These are phyloP conservation scores for Dalbergia cochinchinensis DNA, from an alignment of 306 rosid species.

Conservation along the genomic window DNA sequence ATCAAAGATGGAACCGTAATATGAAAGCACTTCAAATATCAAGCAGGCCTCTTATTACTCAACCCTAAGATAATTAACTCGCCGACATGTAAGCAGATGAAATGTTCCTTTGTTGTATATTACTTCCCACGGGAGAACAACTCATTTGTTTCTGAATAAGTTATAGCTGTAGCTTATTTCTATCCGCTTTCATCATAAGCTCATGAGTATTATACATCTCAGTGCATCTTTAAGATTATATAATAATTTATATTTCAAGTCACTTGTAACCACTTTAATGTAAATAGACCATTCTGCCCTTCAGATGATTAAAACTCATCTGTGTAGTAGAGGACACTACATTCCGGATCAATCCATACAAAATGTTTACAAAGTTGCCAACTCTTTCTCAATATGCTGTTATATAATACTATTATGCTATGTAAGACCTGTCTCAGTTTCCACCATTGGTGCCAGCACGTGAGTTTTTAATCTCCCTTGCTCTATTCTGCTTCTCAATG, in stretches of 20 bases:
- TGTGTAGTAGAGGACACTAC: background rate
- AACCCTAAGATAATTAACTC: slow-evolving; percentile 37
- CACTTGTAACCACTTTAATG: background rate
- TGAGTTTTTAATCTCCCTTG: slow-evolving; percentile 54
- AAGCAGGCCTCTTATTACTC: background rate
- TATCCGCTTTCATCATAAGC: slow-evolving; percentile 1
- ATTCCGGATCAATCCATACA: slow-evolving; percentile 12
- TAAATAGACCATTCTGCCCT: slow-evolving; percentile 5
- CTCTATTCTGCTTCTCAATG: slow-evolving; percentile 69
- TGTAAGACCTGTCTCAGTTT: slow-evolving; percentile 42
- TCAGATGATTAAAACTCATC: slow-evolving; percentile 36
- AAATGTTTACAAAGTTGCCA: slow-evolving; percentile 16
- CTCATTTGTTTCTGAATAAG: slow-evolving; percentile 46
- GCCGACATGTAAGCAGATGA: slow-evolving; percentile 3
- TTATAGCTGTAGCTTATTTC: slow-evolving; percentile 17
- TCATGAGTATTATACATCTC: background rate
- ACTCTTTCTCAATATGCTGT: background rate
- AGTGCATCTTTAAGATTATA: background rate
- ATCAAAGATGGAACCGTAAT: slow-evolving; percentile 81
- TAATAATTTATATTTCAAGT: slow-evolving; percentile 1
- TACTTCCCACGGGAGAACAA: slow-evolving; percentile 10
- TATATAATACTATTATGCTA: background rate
- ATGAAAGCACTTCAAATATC: slow-evolving; percentile 44
- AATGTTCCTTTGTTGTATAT: slow-evolving; percentile 10
- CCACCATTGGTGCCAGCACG: slow-evolving; percentile 30